Conservation (phyloP, 2,329 filamentous ascomycete genomes). For the Scytalidium lignicola region DNA sequence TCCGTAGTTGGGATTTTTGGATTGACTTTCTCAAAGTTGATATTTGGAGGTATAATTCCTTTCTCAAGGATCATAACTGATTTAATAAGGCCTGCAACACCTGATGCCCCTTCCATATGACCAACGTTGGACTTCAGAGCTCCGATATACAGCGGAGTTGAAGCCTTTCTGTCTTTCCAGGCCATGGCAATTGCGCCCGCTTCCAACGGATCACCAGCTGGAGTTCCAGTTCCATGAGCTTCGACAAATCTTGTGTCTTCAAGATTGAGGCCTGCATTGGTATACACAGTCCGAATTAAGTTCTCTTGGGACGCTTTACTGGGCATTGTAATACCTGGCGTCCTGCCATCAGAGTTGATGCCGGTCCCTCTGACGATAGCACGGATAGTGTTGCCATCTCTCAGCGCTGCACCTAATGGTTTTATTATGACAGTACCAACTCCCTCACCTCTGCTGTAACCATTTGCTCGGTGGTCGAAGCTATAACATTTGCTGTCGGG, state of each 20-base stretch:
- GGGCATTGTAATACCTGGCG: conserved; percentile 18
- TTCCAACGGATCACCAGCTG: conserved; percentile 27
- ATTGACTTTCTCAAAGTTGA: conserved; percentile 29
- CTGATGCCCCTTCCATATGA: conserved; percentile 32
- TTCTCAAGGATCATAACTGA: conserved; percentile 27
- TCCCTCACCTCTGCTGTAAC: conserved; percentile 59
- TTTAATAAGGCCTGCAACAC: conserved; percentile 20
- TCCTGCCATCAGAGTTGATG: not conserved
- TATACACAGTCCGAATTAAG: conserved; percentile 26
- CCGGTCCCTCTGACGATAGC: conserved; percentile 47
- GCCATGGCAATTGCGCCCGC: conserved; percentile 19
- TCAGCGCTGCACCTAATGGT: conserved; percentile 48
- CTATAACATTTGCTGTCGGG: conserved; percentile 39
- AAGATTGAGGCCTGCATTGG: conserved; percentile 18
- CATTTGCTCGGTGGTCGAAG: conserved; percentile 53
- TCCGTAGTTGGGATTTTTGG: conserved; percentile 18
- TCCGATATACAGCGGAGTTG: conserved; percentile 33
- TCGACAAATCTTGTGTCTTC: conserved; percentile 25
- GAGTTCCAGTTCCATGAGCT: conserved; percentile 28
- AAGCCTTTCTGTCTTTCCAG: conserved; percentile 19
- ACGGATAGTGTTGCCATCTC: conserved; percentile 51
- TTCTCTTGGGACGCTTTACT: conserved; percentile 23
- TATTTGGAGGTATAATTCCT: conserved; percentile 20
- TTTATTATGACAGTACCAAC: conserved; percentile 54
- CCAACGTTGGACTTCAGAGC: conserved; percentile 16